Evolutionary conservation across 768 basidiomycete species (phyloP), one percentile per base, ranked within the genome.

Genomic region (Trametes gibbosa): DNA sequence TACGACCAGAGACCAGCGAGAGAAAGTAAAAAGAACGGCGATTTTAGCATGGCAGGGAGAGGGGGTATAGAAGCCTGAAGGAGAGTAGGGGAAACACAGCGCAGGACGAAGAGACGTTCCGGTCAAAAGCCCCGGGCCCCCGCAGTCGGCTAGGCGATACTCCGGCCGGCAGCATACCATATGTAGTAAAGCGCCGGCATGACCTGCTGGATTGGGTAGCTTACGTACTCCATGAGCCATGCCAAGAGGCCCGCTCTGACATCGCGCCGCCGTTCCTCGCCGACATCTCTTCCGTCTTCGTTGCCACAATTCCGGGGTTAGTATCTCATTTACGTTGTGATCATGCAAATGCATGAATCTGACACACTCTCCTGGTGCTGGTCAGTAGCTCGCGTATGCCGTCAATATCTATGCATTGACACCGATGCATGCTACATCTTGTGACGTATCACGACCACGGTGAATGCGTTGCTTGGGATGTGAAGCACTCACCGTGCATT

Each of bases 11-110:
- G 27, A 10, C 23, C 52, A 12, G 56, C 51, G 10, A 62, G 47
- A 25, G 55, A 49, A 16, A 62, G 46, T 46, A 62, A 45, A 62
- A 58, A 35, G 61, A 62, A 47, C 34, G 61, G 27, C 21, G 45
- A 41, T 62, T 56, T 56, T 25, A 57, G 49, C 60, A 62, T 62
- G 37, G 45, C 25, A 42, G 21, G 39, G 50, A 17, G 55, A 29
- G 39, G 47, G 55, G 55, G 55, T 56, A 56, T 56, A 48, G 42
- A 39, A 14, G 34, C 34, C 13, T 13, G 54, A 52, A 51, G 32
- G 56, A 58, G 50, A 50, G 52, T 32, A 32, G 46, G 46, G 24
- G 46, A 48, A 32, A 40, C 24, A n/a, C 13, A 3, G 16, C 14
- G 40, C 37, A n/a, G 45, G 24, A 13, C 34, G 12, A 35, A 49